phyloP scores from a whole-genome alignment of 2,329 filamentous ascomycete genomes.

The Thelonectria olida region DNA sequence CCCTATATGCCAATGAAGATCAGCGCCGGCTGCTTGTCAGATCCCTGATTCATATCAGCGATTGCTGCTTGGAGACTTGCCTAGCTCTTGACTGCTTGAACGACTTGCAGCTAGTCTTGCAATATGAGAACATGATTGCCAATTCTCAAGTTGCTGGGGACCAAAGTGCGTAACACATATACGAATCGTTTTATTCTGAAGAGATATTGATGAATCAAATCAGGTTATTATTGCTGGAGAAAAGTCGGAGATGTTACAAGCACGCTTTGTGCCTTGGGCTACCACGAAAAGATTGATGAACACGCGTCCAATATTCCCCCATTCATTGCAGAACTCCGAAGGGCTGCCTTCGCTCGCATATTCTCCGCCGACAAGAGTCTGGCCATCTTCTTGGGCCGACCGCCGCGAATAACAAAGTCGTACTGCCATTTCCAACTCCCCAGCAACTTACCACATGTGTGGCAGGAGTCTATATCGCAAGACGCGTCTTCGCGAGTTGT shows the following conservation, averaged over 20 bases:
- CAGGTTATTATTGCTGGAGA: conserved; percentile 53
- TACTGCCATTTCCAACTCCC: conserved; percentile 16
- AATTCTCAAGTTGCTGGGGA: conserved; percentile 53
- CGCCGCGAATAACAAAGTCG: conserved; percentile 49
- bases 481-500: not conserved
- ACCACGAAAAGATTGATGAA: conserved; percentile 50
- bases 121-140: conserved; percentile 56
- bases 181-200: too few relatives aligned
- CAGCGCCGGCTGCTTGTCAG: conserved; percentile 6
- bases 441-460: not conserved
- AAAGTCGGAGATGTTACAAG: conserved; percentile 55
- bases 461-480: not conserved
- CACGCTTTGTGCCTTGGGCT: conserved; percentile 56
- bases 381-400: conserved; percentile 52
- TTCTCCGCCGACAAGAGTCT: conserved; percentile 56
- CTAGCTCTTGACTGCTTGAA: conserved; percentile 45
- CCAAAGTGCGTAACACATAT: conserved; percentile 45
- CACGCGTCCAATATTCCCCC: conserved; percentile 34
- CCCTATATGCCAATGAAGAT: conserved; percentile 1
- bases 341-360: conserved; percentile 50
- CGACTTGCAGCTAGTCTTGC: conserved; percentile 53
- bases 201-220: too few relatives aligned
- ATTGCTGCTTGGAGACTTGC: conserved; percentile 19
- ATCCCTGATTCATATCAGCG: conserved; percentile 10
- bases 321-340: conserved; percentile 52